A percentile compares a stretch with the other conserved stretches of the same genome.
phyloP scores from a whole-genome alignment of 2,329 filamentous ascomycete species.

The Nothophaeocryptopus gaeumannii region DNA sequence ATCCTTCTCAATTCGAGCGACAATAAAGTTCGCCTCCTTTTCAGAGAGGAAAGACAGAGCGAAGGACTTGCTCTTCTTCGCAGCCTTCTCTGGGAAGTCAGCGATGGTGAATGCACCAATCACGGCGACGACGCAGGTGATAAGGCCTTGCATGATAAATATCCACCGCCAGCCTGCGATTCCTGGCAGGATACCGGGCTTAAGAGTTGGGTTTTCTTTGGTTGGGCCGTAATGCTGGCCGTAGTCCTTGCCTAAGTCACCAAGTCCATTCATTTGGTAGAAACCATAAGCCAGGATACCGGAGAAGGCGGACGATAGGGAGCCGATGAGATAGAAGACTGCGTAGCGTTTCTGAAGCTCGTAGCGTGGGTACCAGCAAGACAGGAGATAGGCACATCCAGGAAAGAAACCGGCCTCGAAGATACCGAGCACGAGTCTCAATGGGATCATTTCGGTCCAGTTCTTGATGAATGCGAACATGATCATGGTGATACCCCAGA shows the following conservation, averaged over 20 bases:
- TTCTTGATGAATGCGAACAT: conserved; percentile 60
- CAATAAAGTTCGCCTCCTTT: conserved; percentile 49
- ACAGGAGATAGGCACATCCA: conserved; percentile 65
- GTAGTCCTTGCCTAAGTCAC: conserved; percentile 30
- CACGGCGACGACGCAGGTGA: conserved; percentile 42
- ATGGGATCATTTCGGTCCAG: conserved; percentile 53
- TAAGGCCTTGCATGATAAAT: conserved; percentile 42
- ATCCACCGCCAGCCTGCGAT: conserved; percentile 48
- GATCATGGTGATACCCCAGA: conserved; percentile 63
- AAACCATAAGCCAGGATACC: conserved; percentile 44
- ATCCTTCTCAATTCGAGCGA: conserved; percentile 53
- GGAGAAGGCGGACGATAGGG: conserved; percentile 47
- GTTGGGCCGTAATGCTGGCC: conserved; percentile 36
- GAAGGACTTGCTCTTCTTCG: conserved; percentile 35
- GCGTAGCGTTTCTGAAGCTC: conserved; percentile 41
- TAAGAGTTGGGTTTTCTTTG: conserved; percentile 25
- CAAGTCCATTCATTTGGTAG: conserved; percentile 48
- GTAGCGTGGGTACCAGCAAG: conserved; percentile 52
- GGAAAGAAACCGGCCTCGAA: conserved; percentile 58
- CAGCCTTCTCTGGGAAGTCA: conserved; percentile 44
- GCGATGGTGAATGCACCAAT: conserved; percentile 44
- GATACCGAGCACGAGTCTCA: conserved; percentile 60
- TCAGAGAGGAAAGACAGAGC: conserved; percentile 45
- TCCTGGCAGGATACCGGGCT: conserved; percentile 32
- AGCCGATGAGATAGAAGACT: conserved; percentile 51